Percentiles rank a stretch among this genome's conserved stretches.
Conservation (phyloP, 495 filamentous ascomycete genomes). For the Aspergillus panamensis region DNA sequence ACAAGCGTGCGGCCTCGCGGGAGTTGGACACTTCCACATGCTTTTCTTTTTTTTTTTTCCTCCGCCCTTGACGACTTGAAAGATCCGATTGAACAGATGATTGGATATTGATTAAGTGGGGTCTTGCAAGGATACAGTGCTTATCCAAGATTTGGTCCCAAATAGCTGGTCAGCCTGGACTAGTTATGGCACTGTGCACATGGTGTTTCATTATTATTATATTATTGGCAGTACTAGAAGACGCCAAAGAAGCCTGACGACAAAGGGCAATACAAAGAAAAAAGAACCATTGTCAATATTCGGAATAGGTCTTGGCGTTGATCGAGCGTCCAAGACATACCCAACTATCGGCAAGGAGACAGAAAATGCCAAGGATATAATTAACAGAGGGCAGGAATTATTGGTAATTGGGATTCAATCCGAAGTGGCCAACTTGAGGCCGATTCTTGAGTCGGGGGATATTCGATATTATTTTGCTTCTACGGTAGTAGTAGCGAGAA, state of each 20-base stretch:
- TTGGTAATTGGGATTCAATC: background rate
- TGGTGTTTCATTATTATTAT: background rate
- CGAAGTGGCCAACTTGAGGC: background rate
- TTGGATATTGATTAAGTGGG: conserved; percentile 22
- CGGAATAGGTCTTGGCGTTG: conserved; percentile 2
- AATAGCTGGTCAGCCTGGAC: conserved; percentile 20
- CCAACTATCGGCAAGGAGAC: conserved; percentile 2
- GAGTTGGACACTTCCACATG: conserved; percentile 4
- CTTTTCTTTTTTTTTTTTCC: conserved; percentile 8
- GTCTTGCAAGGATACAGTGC: conserved; percentile 29
- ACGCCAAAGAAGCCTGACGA: background rate
- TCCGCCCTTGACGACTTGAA: conserved; percentile 17
- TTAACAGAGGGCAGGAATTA: conserved; percentile 1
- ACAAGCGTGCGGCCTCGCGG: conserved; percentile 1
- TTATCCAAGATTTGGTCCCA: conserved; percentile 23
- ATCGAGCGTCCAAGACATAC: background rate
- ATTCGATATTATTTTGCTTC: too few relatives aligned
- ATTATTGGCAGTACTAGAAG: too few relatives aligned
- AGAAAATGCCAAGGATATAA: conserved; percentile 8
- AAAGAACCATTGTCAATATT: background rate
- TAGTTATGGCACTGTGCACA: background rate
- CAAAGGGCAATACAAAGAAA: background rate
- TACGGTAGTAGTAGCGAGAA: too few relatives aligned
- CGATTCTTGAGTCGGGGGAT: too few relatives aligned
- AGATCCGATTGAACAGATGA: conserved; percentile 15